Evolutionary conservation across 495 filamentous ascomycete genomes (phyloP), one percentile per base, ranked within the genome.

Genomic region (Margaritispora aquatica): DNA sequence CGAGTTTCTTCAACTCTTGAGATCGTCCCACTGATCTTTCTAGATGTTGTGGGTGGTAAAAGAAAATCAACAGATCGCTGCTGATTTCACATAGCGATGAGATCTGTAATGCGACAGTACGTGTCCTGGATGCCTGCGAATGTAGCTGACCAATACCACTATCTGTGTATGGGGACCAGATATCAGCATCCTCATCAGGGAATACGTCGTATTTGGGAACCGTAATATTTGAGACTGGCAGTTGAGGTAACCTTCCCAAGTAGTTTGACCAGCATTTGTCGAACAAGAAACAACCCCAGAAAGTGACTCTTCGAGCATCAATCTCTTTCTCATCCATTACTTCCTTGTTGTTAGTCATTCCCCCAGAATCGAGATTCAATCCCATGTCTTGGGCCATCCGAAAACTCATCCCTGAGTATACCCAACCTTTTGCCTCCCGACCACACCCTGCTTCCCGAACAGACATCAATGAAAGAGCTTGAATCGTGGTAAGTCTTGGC

Each of bases 181-280:
- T 69, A 65, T 88, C 88, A 13, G 88, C 80, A 64, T 98, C 94
- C 68, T 98, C 94, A 54, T 79, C 74, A 0, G 93, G 94, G 65
- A 97, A 90, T 19, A 97, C 90, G 61, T 97, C 93, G 57, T 88
- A 88, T 67, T 94, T 96, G 1, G 89, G 89, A 10, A 90, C 87
- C 20, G 85, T 95, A 54, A 90, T 84, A 26, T 86, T 89, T 26
- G 82, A 81, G 13, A 80, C 84, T 1, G 88, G 85, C 22, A 97
- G 74, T 67, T 97, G 95, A 13, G 94, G 94, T 62, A 96, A 79
- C 36, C 94, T 87, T 46, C 94, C 94, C 26, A 97, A 85, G 63
- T 98, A 98, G 71, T 97, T 97, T 24, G 91, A 96, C 95, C 95
- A 97, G 73, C 90, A 95, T 83, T 97, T 97, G 74, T 98, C 94